Evolutionary conservation across 805 yeast genomes (phyloP).

Genomic region (Wickerhamia fluorescens): DNA sequence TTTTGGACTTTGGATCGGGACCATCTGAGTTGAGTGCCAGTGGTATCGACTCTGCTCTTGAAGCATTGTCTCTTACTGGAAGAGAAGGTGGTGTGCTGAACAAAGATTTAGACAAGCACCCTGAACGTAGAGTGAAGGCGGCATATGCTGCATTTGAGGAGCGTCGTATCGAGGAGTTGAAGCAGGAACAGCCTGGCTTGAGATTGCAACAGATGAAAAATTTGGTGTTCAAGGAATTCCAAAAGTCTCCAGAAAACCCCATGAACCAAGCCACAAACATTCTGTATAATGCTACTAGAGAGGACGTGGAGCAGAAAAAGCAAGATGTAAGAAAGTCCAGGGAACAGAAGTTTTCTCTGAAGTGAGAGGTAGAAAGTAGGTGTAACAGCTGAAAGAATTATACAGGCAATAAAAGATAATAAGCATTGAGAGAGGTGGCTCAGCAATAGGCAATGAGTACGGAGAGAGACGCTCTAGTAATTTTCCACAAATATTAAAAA

Average conservation of each 20-base stretch:
- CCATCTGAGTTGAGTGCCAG: slow-evolving; percentile 54
- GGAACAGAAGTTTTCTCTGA: slow-evolving; percentile 30
- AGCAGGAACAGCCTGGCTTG: slow-evolving; percentile 73
- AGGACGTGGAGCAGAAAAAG: slow-evolving; percentile 42
- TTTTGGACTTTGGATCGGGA: slow-evolving; percentile 47
- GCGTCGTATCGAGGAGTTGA: slow-evolving; percentile 60
- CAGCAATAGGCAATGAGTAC: too few species aligned
- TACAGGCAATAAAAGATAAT: too few species aligned
- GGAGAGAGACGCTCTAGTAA: too few species aligned
- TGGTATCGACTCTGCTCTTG: slow-evolving; percentile 73
- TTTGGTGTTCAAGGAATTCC: slow-evolving; percentile 69
- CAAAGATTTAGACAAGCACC: slow-evolving; percentile 75
- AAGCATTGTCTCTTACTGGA: slow-evolving; percentile 63
- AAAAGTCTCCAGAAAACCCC: slow-evolving; percentile 75
- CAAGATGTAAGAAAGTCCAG: slow-evolving; percentile 42
- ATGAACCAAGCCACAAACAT: slow-evolving; percentile 70
- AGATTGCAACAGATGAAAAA: slow-evolving; percentile 75
- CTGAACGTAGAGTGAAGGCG: slow-evolving; percentile 83
- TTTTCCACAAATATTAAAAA: too few species aligned
- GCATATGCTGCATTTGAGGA: slow-evolving; percentile 70
- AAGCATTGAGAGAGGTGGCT: too few species aligned
- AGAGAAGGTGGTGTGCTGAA: slow-evolving; percentile 48
- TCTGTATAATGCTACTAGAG: slow-evolving; percentile 52
- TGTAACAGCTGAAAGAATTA: too few species aligned
- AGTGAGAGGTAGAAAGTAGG: too few species aligned